These are phyloP conservation scores for Biscogniauxia sp. DNA, from an alignment of 2,329 filamentous ascomycete genomes.

Conservation along the genomic window DNA sequence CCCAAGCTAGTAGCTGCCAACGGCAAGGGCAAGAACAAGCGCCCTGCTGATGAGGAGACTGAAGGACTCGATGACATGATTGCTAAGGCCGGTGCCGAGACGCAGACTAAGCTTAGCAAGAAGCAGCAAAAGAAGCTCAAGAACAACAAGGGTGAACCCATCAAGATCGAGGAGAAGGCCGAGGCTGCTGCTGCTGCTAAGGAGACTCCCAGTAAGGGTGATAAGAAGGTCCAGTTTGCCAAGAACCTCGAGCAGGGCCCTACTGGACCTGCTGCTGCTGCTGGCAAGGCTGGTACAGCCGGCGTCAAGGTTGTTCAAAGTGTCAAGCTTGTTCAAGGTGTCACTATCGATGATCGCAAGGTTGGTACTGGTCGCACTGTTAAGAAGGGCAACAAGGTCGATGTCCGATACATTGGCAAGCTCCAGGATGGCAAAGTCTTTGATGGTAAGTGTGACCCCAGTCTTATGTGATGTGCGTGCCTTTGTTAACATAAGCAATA, in stretches of 20 bases:
- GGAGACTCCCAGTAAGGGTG: slow-evolving; percentile 50
- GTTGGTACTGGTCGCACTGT: slow-evolving; percentile 77
- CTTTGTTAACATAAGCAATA: slow-evolving; percentile 34
- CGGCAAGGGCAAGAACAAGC: slow-evolving; percentile 85
- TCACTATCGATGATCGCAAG: slow-evolving; percentile 95
- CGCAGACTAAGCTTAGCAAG: slow-evolving; percentile 81
- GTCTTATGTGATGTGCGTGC: not conserved
- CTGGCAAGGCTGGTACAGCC: slow-evolving; percentile 43
- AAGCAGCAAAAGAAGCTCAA: slow-evolving; percentile 98
- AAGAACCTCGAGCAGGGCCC: slow-evolving; percentile 98
- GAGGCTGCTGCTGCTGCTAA: slow-evolving; percentile 56
- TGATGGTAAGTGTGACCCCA: slow-evolving; percentile 63
- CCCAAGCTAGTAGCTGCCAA: slow-evolving; percentile 55
- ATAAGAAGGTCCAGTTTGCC: slow-evolving; percentile 98
- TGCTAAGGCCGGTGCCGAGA: slow-evolving; percentile 64
- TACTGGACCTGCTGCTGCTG: slow-evolving; percentile 65
- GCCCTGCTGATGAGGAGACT: slow-evolving; percentile 69
- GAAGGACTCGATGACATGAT: slow-evolving; percentile 82
- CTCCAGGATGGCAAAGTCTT: slow-evolving; percentile 92
- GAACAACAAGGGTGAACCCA: slow-evolving; percentile 95
- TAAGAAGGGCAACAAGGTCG: slow-evolving; percentile 87
- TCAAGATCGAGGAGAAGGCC: slow-evolving; percentile 56
- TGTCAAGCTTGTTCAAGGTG: slow-evolving; percentile 84
- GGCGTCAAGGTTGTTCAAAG: slow-evolving; percentile 80
- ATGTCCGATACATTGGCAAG: slow-evolving; percentile 98